phyloP scores from a whole-genome alignment of 768 basidiomycete species.

The Naganishia antarctica region DNA sequence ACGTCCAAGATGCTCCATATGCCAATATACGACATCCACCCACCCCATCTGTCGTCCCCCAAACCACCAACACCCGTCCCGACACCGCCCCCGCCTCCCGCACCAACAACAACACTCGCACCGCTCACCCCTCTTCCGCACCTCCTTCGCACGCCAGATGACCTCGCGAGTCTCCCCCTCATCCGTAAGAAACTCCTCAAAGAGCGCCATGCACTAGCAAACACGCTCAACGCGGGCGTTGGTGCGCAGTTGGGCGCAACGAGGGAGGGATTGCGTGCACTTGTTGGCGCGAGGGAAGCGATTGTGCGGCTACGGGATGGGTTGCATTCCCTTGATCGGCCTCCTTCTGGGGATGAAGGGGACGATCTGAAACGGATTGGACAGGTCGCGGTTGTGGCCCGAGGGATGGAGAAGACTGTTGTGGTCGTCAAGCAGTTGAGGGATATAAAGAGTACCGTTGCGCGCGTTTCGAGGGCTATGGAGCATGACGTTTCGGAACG shows the following conservation, averaged over 20 bases:
- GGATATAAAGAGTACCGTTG: slow-evolving; percentile 83
- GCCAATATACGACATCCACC: too few species aligned
- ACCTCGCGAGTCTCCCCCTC: slow-evolving; percentile 78
- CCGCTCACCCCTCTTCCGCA: slow-evolving; percentile 64
- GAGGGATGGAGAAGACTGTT: slow-evolving; percentile 89
- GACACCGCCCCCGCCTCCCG: background rate
- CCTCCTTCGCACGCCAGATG: slow-evolving; percentile 86
- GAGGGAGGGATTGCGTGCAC: slow-evolving; percentile 61
- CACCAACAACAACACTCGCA: background rate
- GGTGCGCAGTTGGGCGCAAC: slow-evolving; percentile 90
- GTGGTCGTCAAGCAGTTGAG: slow-evolving; percentile 90
- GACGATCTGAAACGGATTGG: slow-evolving; percentile 62
- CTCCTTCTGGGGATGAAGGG: slow-evolving; percentile 74
- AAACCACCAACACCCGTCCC: too few species aligned
- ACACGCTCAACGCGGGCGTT: slow-evolving; percentile 80
- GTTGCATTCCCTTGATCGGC: slow-evolving; percentile 53
- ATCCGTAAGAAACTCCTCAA: slow-evolving; percentile 93
- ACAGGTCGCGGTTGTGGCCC: slow-evolving; percentile 90
- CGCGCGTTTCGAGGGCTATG: slow-evolving; percentile 71
- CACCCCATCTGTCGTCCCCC: too few species aligned
- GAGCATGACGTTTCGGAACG: slow-evolving; percentile 68
- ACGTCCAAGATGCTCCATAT: too few species aligned
- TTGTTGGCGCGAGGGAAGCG: slow-evolving; percentile 43
- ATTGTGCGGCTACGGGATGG: slow-evolving; percentile 41
- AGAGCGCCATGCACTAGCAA: slow-evolving; percentile 90